A percentile compares a stretch with the other conserved stretches of the same genome.
Conservation (phyloP, 768 basidiomycete species). For the Boletellus sp. region DNA sequence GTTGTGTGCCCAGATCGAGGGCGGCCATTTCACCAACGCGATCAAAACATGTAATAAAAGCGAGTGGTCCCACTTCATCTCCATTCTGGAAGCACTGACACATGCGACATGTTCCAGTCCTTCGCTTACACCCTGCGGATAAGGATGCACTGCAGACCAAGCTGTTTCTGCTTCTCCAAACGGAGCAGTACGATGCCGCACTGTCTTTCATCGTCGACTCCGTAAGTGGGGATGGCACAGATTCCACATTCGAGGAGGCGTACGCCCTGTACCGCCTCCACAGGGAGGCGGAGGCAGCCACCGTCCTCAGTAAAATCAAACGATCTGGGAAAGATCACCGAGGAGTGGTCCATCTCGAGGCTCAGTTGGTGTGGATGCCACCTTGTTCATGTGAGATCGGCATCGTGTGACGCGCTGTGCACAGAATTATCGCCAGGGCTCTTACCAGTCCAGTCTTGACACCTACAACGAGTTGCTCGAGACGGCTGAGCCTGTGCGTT, state of each 20-base stretch:
- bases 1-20: slow-evolving; percentile 84
- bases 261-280: slow-evolving; percentile 87
- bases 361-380: slow-evolving; percentile 70
- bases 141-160: slow-evolving; percentile 77
- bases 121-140: slow-evolving; percentile 63
- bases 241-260: slow-evolving; percentile 60
- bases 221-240: slow-evolving; percentile 6
- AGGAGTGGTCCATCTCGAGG: slow-evolving; percentile 76
- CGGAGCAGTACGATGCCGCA: slow-evolving; percentile 74
- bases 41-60: slow-evolving; percentile 93
- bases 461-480: slow-evolving; percentile 81
- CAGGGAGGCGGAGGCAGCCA: slow-evolving; percentile 62
- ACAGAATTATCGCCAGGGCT: slow-evolving; percentile 75
- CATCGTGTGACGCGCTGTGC: slow-evolving; percentile 9
- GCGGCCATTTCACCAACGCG: slow-evolving; percentile 81
- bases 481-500: slow-evolving; percentile 68
- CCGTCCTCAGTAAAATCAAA: slow-evolving; percentile 49
- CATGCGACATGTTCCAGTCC: slow-evolving; percentile 45
- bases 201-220: slow-evolving; percentile 49
- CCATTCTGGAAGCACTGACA: slow-evolving; percentile 20
- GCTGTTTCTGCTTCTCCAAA: slow-evolving; percentile 83
- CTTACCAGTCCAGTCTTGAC: slow-evolving; percentile 69
- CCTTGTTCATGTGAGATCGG: slow-evolving; percentile 21
- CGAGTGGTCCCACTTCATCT: slow-evolving; percentile 37
- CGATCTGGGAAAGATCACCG: slow-evolving; percentile 44